These are phyloP conservation scores for Xerophyta viscosa DNA, from an alignment of 106 monocot species.

Conservation along the genomic window DNA sequence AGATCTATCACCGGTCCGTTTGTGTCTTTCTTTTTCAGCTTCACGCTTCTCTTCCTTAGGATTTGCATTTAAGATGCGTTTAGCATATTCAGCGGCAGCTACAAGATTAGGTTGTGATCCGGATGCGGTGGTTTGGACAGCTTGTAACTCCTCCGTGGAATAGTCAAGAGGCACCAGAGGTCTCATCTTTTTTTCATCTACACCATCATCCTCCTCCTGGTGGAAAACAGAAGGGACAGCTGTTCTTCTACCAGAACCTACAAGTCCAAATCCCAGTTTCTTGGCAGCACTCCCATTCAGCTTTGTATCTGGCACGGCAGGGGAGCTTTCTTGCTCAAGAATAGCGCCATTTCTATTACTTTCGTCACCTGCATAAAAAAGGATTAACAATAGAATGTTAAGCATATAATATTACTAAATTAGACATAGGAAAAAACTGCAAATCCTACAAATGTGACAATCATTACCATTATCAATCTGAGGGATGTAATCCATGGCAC, in stretches of 20 bases:
- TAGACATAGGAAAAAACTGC: background rate
- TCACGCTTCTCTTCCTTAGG: slow-evolving; percentile 70
- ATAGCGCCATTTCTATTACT: slow-evolving; percentile 14
- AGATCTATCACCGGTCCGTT: slow-evolving; percentile 14
- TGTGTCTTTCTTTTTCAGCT: slow-evolving; percentile 46
- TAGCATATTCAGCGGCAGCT: slow-evolving; percentile 92
- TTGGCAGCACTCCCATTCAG: slow-evolving; percentile 46
- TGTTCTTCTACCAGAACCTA: slow-evolving; percentile 67
- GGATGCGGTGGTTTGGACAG: slow-evolving; percentile 38
- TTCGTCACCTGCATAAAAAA: slow-evolving; percentile 33
- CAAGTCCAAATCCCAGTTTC: slow-evolving; percentile 85
- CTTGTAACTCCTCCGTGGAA: slow-evolving; percentile 82
- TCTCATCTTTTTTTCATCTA: slow-evolving; percentile 86
- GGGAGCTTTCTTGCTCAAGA: slow-evolving; percentile 24
- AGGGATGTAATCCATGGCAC: slow-evolving; percentile 3
- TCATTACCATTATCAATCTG: slow-evolving; percentile 14
- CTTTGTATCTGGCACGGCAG: slow-evolving; percentile 36
- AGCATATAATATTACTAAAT: background rate
- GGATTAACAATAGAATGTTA: background rate
- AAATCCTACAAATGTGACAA: slow-evolving; percentile 16
- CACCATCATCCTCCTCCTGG: slow-evolving; percentile 83
- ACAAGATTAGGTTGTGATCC: slow-evolving; percentile 43
- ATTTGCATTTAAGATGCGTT: slow-evolving; percentile 54
- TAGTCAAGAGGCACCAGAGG: slow-evolving; percentile 97
- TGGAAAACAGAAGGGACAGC: slow-evolving; percentile 83